Conservation (phyloP, 2,329 filamentous ascomycete species). For the Sarocladium kiliense region DNA sequence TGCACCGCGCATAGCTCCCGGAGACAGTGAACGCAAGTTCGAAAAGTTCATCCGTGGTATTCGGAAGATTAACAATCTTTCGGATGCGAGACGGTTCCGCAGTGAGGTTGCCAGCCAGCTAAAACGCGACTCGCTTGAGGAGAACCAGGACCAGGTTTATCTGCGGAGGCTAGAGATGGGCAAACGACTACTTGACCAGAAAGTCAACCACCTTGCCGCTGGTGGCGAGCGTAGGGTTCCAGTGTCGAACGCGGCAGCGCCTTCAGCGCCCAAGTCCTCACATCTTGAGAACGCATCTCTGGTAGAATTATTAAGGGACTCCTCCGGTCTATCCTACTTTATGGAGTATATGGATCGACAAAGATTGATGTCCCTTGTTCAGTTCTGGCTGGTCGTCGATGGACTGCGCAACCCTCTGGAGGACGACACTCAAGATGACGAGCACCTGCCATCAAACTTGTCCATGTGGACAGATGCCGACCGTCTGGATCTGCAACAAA, state of each 20-base stretch:
- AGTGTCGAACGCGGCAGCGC: conserved; percentile 18
- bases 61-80: conserved; percentile 81
- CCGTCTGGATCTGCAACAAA: conserved; percentile 81
- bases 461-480: conserved; percentile 78
- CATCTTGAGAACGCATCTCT: conserved; percentile 70
- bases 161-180: conserved; percentile 86
- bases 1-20: conserved; percentile 73
- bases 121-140: conserved; percentile 73
- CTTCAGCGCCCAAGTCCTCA: conserved; percentile 40
- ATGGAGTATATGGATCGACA: conserved; percentile 99
- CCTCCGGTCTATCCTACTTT: conserved; percentile 91
- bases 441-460: conserved; percentile 54
- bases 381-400: conserved; percentile 98
- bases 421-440: conserved; percentile 58
- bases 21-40: conserved; percentile 87
- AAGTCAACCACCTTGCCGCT: conserved; percentile 73
- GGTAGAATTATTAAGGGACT: conserved; percentile 80
- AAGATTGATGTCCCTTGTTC: conserved; percentile 78
- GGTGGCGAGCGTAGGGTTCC: conserved; percentile 46
- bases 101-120: conserved; percentile 90
- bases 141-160: conserved; percentile 80
- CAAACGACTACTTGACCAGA: conserved; percentile 84
- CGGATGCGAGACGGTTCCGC: conserved; percentile 85
- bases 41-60: conserved; percentile 91
- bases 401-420: conserved; percentile 92